Conservation (phyloP, 2,329 filamentous ascomycete species). For the Tolypocladium paradoxum region DNA sequence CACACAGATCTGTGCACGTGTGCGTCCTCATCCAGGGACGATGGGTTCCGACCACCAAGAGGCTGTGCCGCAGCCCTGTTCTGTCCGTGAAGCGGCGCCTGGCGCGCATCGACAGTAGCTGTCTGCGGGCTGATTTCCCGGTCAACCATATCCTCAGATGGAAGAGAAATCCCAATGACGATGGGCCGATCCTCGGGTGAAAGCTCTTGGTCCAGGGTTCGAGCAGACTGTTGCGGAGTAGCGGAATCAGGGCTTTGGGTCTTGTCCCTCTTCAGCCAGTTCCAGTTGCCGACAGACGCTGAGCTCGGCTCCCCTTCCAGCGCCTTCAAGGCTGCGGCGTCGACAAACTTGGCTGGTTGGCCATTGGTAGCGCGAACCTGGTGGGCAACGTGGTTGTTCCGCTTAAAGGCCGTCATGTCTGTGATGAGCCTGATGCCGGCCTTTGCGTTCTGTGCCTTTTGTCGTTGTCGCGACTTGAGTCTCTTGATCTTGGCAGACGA, state of each 20-base stretch:
- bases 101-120: constrained; percentile 28
- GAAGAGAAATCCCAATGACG: constrained; percentile 58
- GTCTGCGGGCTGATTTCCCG: constrained; percentile 37
- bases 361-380: constrained; percentile 18
- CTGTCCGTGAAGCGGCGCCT: background rate
- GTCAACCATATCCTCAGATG: constrained; percentile 27
- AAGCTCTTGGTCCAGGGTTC: constrained; percentile 32
- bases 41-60: background rate
- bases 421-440: constrained; percentile 61
- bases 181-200: constrained; percentile 63
- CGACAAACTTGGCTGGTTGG: constrained; percentile 38
- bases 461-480: constrained; percentile 48
- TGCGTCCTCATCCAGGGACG: background rate
- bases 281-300: constrained; percentile 45
- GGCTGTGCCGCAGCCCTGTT: background rate
- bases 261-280: constrained; percentile 39
- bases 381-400: constrained; percentile 25
- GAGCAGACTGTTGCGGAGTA: constrained; percentile 15
- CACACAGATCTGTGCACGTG: constrained; percentile 35
- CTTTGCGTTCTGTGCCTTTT: constrained; percentile 49
- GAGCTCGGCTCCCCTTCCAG: constrained; percentile 45
- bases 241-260: constrained; percentile 15
- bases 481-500: constrained; percentile 32
- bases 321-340: constrained; percentile 48
- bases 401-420: constrained; percentile 47